These are phyloP conservation scores for Neofusicoccum sp. DNA, from an alignment of 2,329 filamentous ascomycete species.

Conservation along the genomic window DNA sequence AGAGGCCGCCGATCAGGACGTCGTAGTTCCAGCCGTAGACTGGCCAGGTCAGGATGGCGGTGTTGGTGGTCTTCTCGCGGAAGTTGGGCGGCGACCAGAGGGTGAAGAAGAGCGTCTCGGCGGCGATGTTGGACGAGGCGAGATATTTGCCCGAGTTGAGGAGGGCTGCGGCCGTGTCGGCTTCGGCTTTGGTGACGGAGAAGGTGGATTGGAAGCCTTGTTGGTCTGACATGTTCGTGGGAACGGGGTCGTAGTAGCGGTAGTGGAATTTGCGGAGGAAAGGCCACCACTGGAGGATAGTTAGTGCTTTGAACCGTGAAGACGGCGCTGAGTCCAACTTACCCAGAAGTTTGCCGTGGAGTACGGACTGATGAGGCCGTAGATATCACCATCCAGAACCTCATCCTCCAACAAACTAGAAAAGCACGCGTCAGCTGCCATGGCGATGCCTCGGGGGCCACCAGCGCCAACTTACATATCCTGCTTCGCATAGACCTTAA, in stretches of 20 bases:
- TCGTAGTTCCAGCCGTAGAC: constrained; percentile 59
- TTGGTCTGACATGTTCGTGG: constrained; percentile 44
- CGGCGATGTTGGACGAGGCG: constrained; percentile 52
- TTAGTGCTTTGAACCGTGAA: background rate
- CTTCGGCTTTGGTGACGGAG: constrained; percentile 51
- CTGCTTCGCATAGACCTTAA: constrained; percentile 55
- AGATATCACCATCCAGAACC: constrained; percentile 54
- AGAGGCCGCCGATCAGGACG: constrained; percentile 56
- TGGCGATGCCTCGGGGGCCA: background rate
- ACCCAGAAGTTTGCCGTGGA: constrained; percentile 56
- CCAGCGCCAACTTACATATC: constrained; percentile 44
- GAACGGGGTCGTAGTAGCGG: constrained; percentile 56
- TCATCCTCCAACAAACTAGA: constrained; percentile 45
- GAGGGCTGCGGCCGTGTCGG: constrained; percentile 43
- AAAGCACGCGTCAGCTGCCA: background rate
- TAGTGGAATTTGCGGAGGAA: constrained; percentile 56
- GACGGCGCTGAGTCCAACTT: background rate
- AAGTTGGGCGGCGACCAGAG: constrained; percentile 57
- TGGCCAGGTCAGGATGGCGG: constrained; percentile 49
- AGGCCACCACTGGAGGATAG: constrained; percentile 48
- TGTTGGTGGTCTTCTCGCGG: constrained; percentile 53
- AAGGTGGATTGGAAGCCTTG: constrained; percentile 58
- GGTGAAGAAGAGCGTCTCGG: constrained; percentile 54
- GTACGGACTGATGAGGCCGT: constrained; percentile 54
- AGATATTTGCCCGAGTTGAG: constrained; percentile 54